A percentile compares a stretch with the other conserved stretches of the same genome.
Conservation (phyloP, 805 yeast species). For the Candida sithepensis region DNA sequence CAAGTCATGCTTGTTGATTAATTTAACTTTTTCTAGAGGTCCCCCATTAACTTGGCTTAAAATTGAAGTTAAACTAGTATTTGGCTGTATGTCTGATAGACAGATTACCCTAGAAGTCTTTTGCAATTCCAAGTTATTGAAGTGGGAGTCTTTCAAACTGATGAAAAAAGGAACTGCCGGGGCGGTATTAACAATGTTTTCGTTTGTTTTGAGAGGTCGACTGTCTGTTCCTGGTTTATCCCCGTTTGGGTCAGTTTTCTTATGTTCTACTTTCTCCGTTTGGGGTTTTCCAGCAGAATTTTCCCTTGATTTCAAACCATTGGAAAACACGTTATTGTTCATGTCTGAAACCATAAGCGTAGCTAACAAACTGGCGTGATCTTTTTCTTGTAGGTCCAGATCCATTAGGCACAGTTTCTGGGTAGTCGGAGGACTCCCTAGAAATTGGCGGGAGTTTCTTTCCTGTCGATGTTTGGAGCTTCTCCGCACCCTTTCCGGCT, state of each 20-base stretch:
- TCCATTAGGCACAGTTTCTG: not conserved
- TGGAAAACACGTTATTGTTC: not conserved
- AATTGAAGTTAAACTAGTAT: constrained; percentile 46
- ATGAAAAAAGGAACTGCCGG: not conserved
- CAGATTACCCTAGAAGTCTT: constrained; percentile 19
- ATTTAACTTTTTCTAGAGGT: constrained; percentile 51
- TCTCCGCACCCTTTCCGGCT: not conserved
- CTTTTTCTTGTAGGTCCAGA: not conserved
- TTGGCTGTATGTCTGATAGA: constrained; percentile 21
- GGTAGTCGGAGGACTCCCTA: not conserved
- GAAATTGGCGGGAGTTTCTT: not conserved
- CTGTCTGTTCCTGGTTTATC: not conserved
- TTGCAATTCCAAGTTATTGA: constrained; percentile 5
- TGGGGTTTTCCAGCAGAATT: not conserved
- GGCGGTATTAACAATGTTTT: not conserved
- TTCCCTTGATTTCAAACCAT: not conserved
- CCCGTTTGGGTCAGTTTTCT: not conserved
- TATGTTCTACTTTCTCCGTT: not conserved
- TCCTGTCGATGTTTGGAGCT: not conserved
- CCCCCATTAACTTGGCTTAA: constrained; percentile 65
- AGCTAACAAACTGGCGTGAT: not conserved
- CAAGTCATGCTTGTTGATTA: constrained; percentile 20
- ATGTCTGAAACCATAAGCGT: not conserved
- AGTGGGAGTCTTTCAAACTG: not conserved
- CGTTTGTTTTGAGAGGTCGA: not conserved